Base-by-base conservation (phyloP, 768 basidiomycete species). In the Mycena rosella region DNA sequence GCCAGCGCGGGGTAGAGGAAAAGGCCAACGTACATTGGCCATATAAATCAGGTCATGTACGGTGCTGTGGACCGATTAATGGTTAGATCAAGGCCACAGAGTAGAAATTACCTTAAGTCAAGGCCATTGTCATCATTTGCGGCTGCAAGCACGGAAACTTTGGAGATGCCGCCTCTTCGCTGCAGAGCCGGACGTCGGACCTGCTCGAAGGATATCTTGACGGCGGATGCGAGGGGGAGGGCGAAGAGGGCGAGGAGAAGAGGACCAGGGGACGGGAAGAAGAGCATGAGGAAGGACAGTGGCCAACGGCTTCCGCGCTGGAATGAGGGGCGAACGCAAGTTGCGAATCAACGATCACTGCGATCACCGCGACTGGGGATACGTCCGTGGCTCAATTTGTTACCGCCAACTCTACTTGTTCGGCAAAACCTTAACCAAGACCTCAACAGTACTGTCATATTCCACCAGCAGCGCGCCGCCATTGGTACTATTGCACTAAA, bases 41-140 rank as follows among this genome's bases (percentile, higher is more conserved):
- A 94, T 85, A 72, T 96, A 96, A 65, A 95, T 84, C 77, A 95
- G 75, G 79, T 95, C 94, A 67, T 89, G 86, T 29, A 89, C 86
- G 69, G 91, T 88, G 73, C 93, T 95, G 65, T 27, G 64, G 62
- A 57, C 56, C 57, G 55, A 64, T 78, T 74, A 74, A 70, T 38
- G 60, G 13, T 18, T 26, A 13, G 45, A 47, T 9, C 7, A 15
- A 15, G 24, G 24, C 22, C 45, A 26, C 22, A 47, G 45, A 22
- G 24, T 5, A 24, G 45, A 22, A 15, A 11, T n/a, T 26, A 47
- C 45, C 24, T 47, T 9, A 47, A 24, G 74, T 83, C 80, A 51
- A 88, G 80, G 51, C 77, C 77, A 57, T 78, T 81, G 52, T 62
- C 71, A 61, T 75, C 73, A 53, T 73, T 71, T 11, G 74, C 72